Evolutionary conservation across 2,329 filamentous ascomycete species (phyloP), one percentile per base, ranked within the genome.

Genomic region (Microsporum ferrugineum): DNA sequence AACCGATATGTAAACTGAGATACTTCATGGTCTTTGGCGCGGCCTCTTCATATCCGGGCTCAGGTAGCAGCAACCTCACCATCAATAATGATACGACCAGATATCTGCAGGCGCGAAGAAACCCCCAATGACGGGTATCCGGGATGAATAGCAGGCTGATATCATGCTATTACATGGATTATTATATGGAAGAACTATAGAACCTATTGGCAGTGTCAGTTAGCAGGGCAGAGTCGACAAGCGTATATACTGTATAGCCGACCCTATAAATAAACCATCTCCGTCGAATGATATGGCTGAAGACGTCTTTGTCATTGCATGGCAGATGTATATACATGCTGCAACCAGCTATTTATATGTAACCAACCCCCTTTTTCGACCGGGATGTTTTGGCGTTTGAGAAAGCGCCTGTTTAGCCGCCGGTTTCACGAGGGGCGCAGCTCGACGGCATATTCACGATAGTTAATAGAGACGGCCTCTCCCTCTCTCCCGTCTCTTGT

Each of bases 371-470:
- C 23, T 43, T 43, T 43, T 17, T 49, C 31, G 49, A 38, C 49
- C 12, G 49, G 49, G 49, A 36, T 55, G 33, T 49, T 49, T 10
- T n/a, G 39, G 45, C 23, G 49, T 55, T 55, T 55, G 49, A 55
- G 49, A 55, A 55, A 55, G 49, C 49, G 49, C 49, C 49, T 31
- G n/a, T 33, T 53, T 53, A 53, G 49, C 49, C 49, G 49, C 49
- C 49, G 31, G 45, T 49, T 49, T 49, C 45, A 49, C 45, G 45
- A 49, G 45, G 45, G 45, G 45, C 6, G 17, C 45, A 29, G 45
- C 23, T 27, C 12, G 17, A 23, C 12, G 17, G 45, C 12, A 10
- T 14, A 49, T 23, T 45, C 12, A 12, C 27, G 45, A 10, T 27
- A 23, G 45, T 49, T 53, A 27, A 55, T 55, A 55, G 36, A 33